phyloP scores from a whole-genome alignment of 805 yeast species.

The Tetrapisispora iriomotensis region DNA sequence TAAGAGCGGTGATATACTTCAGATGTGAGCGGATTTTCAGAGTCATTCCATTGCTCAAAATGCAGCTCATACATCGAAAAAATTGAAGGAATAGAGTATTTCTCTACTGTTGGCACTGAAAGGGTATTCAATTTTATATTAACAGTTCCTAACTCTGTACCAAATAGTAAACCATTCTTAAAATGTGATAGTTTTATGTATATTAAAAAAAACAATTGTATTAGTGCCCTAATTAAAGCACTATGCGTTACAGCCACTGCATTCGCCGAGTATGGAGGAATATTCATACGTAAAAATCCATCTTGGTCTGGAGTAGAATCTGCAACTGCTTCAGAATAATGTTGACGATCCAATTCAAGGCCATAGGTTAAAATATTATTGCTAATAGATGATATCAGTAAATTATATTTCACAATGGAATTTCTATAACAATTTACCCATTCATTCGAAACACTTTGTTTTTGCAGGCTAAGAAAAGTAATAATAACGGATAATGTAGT shows the following conservation, averaged over 20 bases:
- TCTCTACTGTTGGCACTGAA: conserved; percentile 1
- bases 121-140: conserved; percentile 5
- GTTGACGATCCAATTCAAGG: conserved; percentile 12
- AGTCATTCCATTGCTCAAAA: no score
- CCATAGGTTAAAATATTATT: conserved; percentile 6
- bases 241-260: conserved; percentile 5
- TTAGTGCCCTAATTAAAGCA: conserved; percentile 6
- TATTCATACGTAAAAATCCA: neutral
- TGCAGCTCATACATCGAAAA: conserved; percentile 10
- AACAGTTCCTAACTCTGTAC: neutral
- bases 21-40: no score
- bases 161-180: conserved; percentile 5
- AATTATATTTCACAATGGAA: neutral
- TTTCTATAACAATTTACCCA: neutral
- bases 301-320: neutral
- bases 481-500: neutral
- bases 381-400: conserved; percentile 4
- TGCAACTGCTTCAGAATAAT: conserved; percentile 11
- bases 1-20: conserved; percentile 5
- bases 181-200: conserved; percentile 10
- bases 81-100: neutral
- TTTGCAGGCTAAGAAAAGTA: neutral
- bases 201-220: conserved; percentile 8
- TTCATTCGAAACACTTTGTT: neutral
- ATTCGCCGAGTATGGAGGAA: conserved; percentile 17